Percentiles rank a stretch among this genome's conserved stretches.
phyloP scores from a whole-genome alignment of 352 stramenopile species.

The Pythium oligandrum region DNA sequence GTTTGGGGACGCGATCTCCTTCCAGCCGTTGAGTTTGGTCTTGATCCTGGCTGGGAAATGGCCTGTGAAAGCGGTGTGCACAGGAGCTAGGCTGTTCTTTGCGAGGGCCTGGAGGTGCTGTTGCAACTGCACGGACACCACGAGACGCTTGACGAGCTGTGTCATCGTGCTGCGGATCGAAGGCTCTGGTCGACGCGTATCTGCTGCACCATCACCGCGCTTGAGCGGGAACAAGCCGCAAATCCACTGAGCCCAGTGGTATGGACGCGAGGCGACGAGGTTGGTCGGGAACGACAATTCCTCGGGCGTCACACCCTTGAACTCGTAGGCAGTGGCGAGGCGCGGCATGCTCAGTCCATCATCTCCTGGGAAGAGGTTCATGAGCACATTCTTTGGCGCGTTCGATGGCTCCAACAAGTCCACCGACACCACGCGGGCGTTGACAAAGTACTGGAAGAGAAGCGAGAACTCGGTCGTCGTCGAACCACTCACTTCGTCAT shows the following conservation, averaged over 20 bases:
- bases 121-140: constrained; percentile 33
- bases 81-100: constrained; percentile 25
- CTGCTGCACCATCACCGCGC: constrained; percentile 17
- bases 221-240: constrained; percentile 51
- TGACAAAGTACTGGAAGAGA: constrained; percentile 60
- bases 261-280: constrained; percentile 33
- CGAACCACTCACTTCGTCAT: constrained; percentile 23
- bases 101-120: constrained; percentile 38
- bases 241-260: constrained; percentile 75
- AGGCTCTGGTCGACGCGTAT: constrained; percentile 36
- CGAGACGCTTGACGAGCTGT: constrained; percentile 55
- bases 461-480: constrained; percentile 38
- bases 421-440: constrained; percentile 46
- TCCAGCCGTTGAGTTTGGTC: constrained; percentile 52
- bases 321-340: constrained; percentile 44
- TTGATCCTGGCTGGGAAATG: constrained; percentile 40
- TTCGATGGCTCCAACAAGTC: constrained; percentile 30
- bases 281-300: constrained; percentile 48
- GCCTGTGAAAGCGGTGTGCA: constrained; percentile 30
- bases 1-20: constrained; percentile 26
- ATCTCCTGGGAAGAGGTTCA: constrained; percentile 62
- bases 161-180: constrained; percentile 64
- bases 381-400: constrained; percentile 16
- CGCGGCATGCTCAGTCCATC: constrained; percentile 38
- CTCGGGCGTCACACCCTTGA: constrained; percentile 16